Percentiles rank a stretch among this genome's conserved stretches.
Conservation (phyloP, 2,329 filamentous ascomycete species). For the Nemania serpens region DNA sequence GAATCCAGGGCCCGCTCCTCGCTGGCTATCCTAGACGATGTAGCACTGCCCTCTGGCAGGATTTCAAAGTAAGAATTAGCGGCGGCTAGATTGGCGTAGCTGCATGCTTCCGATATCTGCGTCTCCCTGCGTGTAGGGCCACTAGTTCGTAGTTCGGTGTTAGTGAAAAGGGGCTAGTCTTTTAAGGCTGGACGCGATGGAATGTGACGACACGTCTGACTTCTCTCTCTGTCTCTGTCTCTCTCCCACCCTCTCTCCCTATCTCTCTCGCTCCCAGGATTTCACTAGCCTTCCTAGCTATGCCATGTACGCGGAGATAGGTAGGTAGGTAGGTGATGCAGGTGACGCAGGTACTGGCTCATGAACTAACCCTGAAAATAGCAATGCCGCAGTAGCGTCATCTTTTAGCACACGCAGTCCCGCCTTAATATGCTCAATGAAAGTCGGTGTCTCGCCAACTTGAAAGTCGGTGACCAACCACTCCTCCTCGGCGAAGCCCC, state of each 20-base stretch:
- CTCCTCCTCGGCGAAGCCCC: constrained; percentile 60
- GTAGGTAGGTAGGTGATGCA: too few relatives aligned
- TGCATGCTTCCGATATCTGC: constrained; percentile 62
- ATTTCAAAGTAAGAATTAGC: constrained; percentile 54
- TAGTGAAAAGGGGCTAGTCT: background rate
- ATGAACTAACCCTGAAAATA: constrained; percentile 71
- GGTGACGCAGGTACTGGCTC: background rate
- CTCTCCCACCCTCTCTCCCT: too few relatives aligned
- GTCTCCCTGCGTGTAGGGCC: constrained; percentile 66
- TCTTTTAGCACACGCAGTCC: constrained; percentile 60
- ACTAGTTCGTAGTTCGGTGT: constrained; percentile 45
- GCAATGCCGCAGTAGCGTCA: constrained; percentile 56
- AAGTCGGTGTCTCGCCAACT: constrained; percentile 76
- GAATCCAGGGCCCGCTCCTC: constrained; percentile 82
- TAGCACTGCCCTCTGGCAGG: constrained; percentile 31
- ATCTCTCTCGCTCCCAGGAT: too few relatives aligned
- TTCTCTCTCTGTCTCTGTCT: too few relatives aligned
- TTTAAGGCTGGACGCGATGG: background rate
- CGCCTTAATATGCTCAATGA: constrained; percentile 73
- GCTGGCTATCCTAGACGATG: constrained; percentile 51
- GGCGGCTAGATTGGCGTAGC: constrained; percentile 61
- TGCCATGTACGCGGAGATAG: too few relatives aligned
- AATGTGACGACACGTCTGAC: too few relatives aligned
- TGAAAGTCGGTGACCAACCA: constrained; percentile 82
- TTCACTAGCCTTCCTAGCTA: too few relatives aligned